Percentiles rank a stretch among this genome's conserved stretches.
These are phyloP conservation scores for Oidium heveae DNA, from an alignment of 2,329 filamentous ascomycete genomes.

Conservation along the genomic window DNA sequence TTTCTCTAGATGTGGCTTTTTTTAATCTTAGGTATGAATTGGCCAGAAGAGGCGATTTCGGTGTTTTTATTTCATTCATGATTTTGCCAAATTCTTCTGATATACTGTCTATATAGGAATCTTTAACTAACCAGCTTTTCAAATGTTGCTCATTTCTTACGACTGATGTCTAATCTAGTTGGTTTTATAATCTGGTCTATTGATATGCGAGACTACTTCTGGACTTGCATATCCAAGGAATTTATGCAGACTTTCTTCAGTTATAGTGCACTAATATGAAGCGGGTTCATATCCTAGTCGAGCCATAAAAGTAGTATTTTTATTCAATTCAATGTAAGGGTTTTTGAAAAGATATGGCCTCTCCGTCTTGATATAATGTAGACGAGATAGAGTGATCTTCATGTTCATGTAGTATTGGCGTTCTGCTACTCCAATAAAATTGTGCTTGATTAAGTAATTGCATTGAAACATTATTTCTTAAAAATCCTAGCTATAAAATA, in stretches of 20 bases:
- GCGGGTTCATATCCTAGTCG: too few relatives aligned
- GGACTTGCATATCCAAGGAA: too few relatives aligned
- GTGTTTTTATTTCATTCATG: background rate
- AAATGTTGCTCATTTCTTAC: background rate
- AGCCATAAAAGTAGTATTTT: too few relatives aligned
- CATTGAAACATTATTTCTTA: background rate
- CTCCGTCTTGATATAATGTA: background rate
- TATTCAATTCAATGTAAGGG: too few relatives aligned
- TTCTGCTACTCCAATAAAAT: background rate
- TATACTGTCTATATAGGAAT: background rate
- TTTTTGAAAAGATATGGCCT: too few relatives aligned
- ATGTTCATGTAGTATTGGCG: background rate
- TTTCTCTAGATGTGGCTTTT: background rate
- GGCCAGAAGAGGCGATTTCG: background rate
- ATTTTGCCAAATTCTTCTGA: background rate
- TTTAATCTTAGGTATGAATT: background rate
- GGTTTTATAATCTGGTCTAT: too few relatives aligned
- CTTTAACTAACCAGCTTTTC: conserved; percentile 1
- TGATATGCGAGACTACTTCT: too few relatives aligned
- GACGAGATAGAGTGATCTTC: background rate
- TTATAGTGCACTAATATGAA: too few relatives aligned
- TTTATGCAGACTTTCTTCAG: too few relatives aligned
- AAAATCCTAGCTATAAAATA: background rate
- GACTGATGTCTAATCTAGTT: too few relatives aligned
- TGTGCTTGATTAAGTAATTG: background rate